A percentile compares a stretch with the other conserved stretches of the same genome.
Conservation (phyloP, 305 asterid species). For the Fraxinus albicans region DNA sequence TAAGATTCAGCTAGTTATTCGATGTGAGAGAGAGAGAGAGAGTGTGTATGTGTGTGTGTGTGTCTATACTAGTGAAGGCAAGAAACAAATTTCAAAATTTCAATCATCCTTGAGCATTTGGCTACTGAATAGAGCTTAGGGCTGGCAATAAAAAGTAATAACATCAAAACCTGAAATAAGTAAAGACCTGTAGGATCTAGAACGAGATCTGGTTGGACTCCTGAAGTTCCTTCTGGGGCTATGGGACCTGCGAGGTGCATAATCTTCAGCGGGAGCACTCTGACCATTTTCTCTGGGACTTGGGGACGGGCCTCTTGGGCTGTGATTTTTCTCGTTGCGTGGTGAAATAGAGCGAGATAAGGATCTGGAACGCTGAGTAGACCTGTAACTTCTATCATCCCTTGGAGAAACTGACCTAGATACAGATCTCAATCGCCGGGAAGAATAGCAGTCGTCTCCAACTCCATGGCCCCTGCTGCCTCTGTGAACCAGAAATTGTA, state of each 20-base stretch:
- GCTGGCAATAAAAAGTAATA: background rate
- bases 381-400: conserved; percentile 41
- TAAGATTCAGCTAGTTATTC: background rate
- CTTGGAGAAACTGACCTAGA: conserved; percentile 65
- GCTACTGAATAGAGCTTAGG: background rate
- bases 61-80: background rate
- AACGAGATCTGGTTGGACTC: conserved; percentile 48
- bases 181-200: conserved; percentile 47
- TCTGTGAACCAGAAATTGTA: conserved; percentile 27
- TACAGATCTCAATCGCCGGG: conserved; percentile 46
- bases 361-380: conserved; percentile 48
- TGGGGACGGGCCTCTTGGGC: conserved; percentile 28
- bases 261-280: conserved; percentile 20
- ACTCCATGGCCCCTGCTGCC: conserved; percentile 49
- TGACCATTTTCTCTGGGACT: conserved; percentile 47
- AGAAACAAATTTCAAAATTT: conserved; percentile 3
- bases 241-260: conserved; percentile 37
- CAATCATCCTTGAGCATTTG: background rate
- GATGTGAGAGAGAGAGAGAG: background rate
- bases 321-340: conserved; percentile 28
- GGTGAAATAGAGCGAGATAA: conserved; percentile 54
- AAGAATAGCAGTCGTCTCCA: conserved; percentile 43
- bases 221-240: conserved; percentile 47
- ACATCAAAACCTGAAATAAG: background rate
- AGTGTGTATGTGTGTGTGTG: background rate